phyloP scores from a whole-genome alignment of 805 yeast genomes.

The Huiozyma naganishii region DNA sequence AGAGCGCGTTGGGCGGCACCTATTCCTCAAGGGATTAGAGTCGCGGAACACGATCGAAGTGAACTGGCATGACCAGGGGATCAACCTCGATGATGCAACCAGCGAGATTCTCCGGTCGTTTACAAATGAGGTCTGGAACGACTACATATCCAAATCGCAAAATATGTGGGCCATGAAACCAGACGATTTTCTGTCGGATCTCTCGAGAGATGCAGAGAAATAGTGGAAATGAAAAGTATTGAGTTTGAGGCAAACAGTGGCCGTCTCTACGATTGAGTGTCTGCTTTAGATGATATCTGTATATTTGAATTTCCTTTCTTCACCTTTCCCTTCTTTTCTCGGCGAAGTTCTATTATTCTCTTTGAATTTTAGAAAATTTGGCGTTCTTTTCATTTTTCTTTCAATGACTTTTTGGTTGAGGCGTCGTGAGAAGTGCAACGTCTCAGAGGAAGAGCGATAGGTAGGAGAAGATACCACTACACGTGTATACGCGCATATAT shows the following conservation, averaged over 20 bases:
- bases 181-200: slow-evolving; percentile 6
- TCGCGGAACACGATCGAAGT: slow-evolving; percentile 14
- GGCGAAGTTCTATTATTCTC: too few relatives aligned
- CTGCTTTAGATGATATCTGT: too few relatives aligned
- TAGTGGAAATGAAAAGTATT: neutral
- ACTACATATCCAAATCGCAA: slow-evolving; percentile 6
- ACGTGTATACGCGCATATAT: too few relatives aligned
- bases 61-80: slow-evolving; percentile 6
- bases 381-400: too few relatives aligned
- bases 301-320: too few relatives aligned
- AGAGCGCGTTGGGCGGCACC: slow-evolving; percentile 15
- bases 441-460: too few relatives aligned
- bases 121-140: slow-evolving; percentile 9
- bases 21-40: slow-evolving; percentile 14
- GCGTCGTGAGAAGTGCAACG: too few relatives aligned
- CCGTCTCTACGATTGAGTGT: neutral
- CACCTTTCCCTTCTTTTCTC: too few relatives aligned
- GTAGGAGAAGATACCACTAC: too few relatives aligned
- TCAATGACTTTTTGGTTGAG: too few relatives aligned
- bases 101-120: slow-evolving; percentile 7
- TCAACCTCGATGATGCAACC: slow-evolving; percentile 6
- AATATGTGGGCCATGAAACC: slow-evolving; percentile 11
- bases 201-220: neutral
- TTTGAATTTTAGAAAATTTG: too few relatives aligned
- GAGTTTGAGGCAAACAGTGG: neutral